These are phyloP conservation scores for Aureobasidium sp. DNA, from an alignment of 2,329 filamentous ascomycete species.

Conservation along the genomic window DNA sequence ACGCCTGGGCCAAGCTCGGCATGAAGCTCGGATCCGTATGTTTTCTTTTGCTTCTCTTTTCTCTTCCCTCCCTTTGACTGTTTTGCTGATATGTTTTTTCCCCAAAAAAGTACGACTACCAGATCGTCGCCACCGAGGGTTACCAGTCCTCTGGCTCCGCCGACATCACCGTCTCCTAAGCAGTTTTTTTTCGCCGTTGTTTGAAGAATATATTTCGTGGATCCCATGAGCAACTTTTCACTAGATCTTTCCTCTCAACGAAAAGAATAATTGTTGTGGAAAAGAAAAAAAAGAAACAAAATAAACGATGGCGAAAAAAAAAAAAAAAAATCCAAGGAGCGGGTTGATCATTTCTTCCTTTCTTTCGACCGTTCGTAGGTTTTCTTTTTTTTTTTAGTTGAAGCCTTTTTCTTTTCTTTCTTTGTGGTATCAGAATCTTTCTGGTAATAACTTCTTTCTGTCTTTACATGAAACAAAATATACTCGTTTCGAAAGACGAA, in stretches of 20 bases:
- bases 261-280: no score
- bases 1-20: slow-evolving; percentile 47
- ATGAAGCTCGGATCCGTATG: slow-evolving; percentile 38
- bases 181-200: neutral
- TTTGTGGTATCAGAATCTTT: no score
- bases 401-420: neutral
- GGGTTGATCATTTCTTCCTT: neutral
- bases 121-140: slow-evolving; percentile 44
- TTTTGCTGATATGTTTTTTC: no score
- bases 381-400: neutral
- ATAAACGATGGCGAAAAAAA: neutral
- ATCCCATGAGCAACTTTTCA: no score
- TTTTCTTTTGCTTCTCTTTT: neutral
- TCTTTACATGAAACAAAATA: no score
- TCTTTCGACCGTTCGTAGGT: neutral
- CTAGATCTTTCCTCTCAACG: no score
- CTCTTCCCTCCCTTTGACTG: neutral
- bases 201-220: no score
- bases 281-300: neutral
- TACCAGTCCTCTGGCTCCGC: slow-evolving; percentile 34
- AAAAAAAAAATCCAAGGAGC: neutral
- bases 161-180: slow-evolving; percentile 9
- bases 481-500: no score
- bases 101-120: slow-evolving; percentile 41
- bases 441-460: no score